These are phyloP conservation scores for Thyridium curvatum DNA, from an alignment of 2,329 filamentous ascomycete species.

Conservation along the genomic window DNA sequence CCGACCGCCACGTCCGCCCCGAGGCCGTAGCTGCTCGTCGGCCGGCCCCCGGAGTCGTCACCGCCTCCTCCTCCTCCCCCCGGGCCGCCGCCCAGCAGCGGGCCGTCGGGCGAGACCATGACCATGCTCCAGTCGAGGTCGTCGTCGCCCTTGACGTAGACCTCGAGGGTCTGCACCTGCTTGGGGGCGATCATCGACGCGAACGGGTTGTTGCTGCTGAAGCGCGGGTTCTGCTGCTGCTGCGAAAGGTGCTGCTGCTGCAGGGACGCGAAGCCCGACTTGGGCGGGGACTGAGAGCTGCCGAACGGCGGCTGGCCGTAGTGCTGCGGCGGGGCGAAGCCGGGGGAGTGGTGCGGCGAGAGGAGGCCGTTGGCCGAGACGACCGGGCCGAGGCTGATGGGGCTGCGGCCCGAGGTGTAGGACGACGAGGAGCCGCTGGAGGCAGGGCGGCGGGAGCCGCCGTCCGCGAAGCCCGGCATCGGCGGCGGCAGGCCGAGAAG, in stretches of 20 bases:
- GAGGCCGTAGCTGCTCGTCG: conserved; percentile 51
- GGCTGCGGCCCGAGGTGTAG: conserved; percentile 10
- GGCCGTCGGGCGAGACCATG: conserved; percentile 31
- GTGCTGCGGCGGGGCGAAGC: conserved; percentile 1
- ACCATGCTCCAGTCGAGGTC: conserved; percentile 54
- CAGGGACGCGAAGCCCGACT: background rate
- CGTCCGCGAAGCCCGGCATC: conserved; percentile 32
- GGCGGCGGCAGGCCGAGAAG: conserved; percentile 67
- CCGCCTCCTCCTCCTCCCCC: conserved; percentile 19
- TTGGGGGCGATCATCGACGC: conserved; percentile 26
- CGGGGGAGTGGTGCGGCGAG: conserved; percentile 5
- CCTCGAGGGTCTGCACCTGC: conserved; percentile 39
- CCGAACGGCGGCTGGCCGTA: background rate
- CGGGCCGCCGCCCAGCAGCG: conserved; percentile 9
- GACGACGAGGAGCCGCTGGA: conserved; percentile 22
- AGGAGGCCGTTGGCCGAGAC: conserved; percentile 11
- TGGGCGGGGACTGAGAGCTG: conserved; percentile 2
- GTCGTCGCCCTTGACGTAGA: conserved; percentile 55
- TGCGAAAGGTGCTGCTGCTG: conserved; percentile 9
- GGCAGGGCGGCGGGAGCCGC: conserved; percentile 20
- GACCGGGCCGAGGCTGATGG: conserved; percentile 7
- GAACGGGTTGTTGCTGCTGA: conserved; percentile 58
- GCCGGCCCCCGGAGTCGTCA: conserved; percentile 29
- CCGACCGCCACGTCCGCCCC: conserved; percentile 46
- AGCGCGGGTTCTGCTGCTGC: conserved; percentile 28